A percentile compares a stretch with the other conserved stretches of the same genome.
Evolutionary conservation across 2,329 filamentous ascomycete genomes (phyloP).

Genomic region (Aspergillus quadricinctus): DNA sequence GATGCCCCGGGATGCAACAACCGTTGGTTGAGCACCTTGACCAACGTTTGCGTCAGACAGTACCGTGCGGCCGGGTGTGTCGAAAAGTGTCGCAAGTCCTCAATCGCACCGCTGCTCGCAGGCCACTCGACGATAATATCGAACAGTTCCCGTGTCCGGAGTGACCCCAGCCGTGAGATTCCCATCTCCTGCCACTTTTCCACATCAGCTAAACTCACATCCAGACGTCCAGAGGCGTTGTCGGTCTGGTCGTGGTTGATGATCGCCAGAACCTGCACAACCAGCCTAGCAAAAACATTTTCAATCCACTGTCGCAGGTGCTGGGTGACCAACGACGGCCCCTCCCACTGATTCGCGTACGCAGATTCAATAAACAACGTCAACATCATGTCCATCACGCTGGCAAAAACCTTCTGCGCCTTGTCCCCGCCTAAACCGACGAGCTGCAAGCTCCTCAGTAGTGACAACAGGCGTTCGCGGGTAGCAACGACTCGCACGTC

Average conservation of each 20-base stretch:
- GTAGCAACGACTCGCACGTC: slow-evolving; percentile 24
- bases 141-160: slow-evolving; percentile 55
- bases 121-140: slow-evolving; percentile 61
- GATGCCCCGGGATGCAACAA: slow-evolving; percentile 61
- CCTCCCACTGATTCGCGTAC: slow-evolving; percentile 56
- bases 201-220: slow-evolving; percentile 40
- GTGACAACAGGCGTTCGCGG: slow-evolving; percentile 31
- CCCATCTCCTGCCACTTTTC: slow-evolving; percentile 55
- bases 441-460: slow-evolving; percentile 46
- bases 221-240: slow-evolving; percentile 21
- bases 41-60: slow-evolving; percentile 53
- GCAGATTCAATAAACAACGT: slow-evolving; percentile 52
- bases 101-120: slow-evolving; percentile 53
- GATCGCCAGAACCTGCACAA: slow-evolving; percentile 46
- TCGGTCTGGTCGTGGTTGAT: slow-evolving; percentile 27
- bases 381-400: slow-evolving; percentile 55
- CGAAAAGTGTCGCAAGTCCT: slow-evolving; percentile 57
- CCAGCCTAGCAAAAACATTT: slow-evolving; percentile 50
- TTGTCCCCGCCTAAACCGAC: slow-evolving; percentile 53
- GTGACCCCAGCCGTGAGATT: slow-evolving; percentile 51
- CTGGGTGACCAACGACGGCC: slow-evolving; percentile 44
- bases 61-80: slow-evolving; percentile 51
- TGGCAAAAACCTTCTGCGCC: slow-evolving; percentile 55
- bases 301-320: slow-evolving; percentile 54
- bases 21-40: slow-evolving; percentile 49